Evolutionary conservation across 2,329 filamentous ascomycete species (phyloP).

Genomic region (Clonostachys sp.): DNA sequence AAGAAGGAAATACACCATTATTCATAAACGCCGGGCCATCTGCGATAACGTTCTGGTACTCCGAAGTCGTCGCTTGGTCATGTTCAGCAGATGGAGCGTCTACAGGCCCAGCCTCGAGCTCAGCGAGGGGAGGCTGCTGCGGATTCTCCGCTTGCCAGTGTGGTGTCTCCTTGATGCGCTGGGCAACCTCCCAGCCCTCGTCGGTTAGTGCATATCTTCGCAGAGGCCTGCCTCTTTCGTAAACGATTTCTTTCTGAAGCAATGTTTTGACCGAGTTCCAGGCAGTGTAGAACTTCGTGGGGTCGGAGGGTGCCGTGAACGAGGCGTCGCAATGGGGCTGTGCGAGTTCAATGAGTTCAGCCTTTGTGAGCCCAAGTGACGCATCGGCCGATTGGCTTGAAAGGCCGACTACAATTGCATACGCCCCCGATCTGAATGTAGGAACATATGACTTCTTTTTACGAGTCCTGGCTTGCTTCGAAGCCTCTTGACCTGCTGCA

Average conservation of each 20-base stretch:
- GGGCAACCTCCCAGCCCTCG: slow-evolving; percentile 72
- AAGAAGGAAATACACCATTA: slow-evolving; percentile 31
- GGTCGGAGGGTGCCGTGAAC: slow-evolving; percentile 62
- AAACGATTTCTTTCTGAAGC: slow-evolving; percentile 67
- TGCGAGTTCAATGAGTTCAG: slow-evolving; percentile 62
- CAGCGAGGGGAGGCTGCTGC: background rate
- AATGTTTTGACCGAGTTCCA: slow-evolving; percentile 82
- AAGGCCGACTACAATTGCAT: slow-evolving; percentile 66
- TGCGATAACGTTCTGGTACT: slow-evolving; percentile 2
- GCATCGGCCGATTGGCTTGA: slow-evolving; percentile 50
- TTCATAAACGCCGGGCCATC: slow-evolving; percentile 14
- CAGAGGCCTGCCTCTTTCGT: slow-evolving; percentile 63
- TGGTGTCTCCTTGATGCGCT: slow-evolving; percentile 53
- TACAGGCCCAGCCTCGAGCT: background rate
- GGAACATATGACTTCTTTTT: slow-evolving; percentile 69
- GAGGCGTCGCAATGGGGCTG: slow-evolving; percentile 71
- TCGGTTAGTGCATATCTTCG: slow-evolving; percentile 69
- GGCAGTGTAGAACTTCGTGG: slow-evolving; percentile 70
- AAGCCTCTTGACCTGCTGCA: slow-evolving; percentile 3
- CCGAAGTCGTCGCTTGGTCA: background rate
- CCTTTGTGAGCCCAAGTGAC: slow-evolving; percentile 57
- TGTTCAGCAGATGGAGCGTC: background rate
- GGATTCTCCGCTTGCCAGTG: slow-evolving; percentile 21
- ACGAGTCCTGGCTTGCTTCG: slow-evolving; percentile 37
- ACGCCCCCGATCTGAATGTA: slow-evolving; percentile 66